A percentile compares a stretch with the other conserved stretches of the same genome.
Conservation (phyloP, 2,329 filamentous ascomycete genomes). For the Fusarium sp. region DNA sequence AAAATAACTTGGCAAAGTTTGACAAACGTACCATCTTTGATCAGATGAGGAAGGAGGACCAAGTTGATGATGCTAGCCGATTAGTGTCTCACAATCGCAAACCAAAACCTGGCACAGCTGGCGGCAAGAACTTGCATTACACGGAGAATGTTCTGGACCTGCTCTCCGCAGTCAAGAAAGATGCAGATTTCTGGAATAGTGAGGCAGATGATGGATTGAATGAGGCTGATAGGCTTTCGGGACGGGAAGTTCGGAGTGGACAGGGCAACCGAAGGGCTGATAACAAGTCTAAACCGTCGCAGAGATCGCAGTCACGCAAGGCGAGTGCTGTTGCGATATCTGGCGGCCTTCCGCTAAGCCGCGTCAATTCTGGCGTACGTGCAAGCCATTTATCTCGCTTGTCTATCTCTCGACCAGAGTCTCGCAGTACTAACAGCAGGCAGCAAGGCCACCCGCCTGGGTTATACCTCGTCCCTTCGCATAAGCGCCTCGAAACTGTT, state of each 20-base stretch:
- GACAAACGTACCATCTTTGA: constrained; percentile 94
- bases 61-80: constrained; percentile 88
- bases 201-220: constrained; percentile 73
- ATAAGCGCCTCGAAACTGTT: constrained; percentile 70
- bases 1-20: constrained; percentile 89
- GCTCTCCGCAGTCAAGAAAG: constrained; percentile 54
- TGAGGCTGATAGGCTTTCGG: constrained; percentile 59
- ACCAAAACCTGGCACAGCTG: constrained; percentile 74
- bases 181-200: constrained; percentile 76
- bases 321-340: constrained; percentile 56
- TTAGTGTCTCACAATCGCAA: constrained; percentile 88
- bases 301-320: constrained; percentile 68
- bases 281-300: constrained; percentile 60
- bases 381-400: constrained; percentile 47
- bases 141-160: constrained; percentile 89
- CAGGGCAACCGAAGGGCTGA: constrained; percentile 63
- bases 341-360: constrained; percentile 56
- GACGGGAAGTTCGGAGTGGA: constrained; percentile 62
- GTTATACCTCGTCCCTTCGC: constrained; percentile 65
- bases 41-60: constrained; percentile 89
- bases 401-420: constrained; percentile 47
- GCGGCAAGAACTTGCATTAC: constrained; percentile 91
- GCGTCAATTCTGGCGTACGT: constrained; percentile 61
- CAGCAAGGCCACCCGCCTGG: constrained; percentile 55
- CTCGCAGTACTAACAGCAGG: constrained; percentile 48